Percentiles rank a stretch among this genome's conserved stretches.
Conservation (phyloP, 495 filamentous ascomycete genomes). For the Cercophora sp. region DNA sequence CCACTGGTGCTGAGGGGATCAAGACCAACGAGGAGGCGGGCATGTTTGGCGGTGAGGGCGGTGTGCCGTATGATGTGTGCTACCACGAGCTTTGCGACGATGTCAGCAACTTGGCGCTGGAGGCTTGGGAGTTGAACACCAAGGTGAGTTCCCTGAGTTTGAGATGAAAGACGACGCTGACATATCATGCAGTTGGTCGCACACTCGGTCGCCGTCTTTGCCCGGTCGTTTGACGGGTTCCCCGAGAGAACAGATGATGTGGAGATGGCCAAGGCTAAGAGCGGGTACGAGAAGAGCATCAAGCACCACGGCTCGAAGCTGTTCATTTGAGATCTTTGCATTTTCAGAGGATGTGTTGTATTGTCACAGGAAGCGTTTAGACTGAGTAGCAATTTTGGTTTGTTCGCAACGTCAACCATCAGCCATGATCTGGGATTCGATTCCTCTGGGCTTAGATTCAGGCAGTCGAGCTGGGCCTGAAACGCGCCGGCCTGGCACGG, state of each 20-base stretch:
- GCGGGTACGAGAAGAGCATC: slow-evolving; percentile 17
- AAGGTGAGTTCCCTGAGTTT: slow-evolving; percentile 32
- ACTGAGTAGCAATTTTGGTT: too few species aligned
- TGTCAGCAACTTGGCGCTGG: slow-evolving; percentile 45
- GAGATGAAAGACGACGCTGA: slow-evolving; percentile 1
- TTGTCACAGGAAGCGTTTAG: too few species aligned
- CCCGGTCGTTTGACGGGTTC: slow-evolving; percentile 50
- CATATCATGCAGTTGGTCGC: slow-evolving; percentile 44
- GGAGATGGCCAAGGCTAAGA: background rate
- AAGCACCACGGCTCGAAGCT: slow-evolving; percentile 34
- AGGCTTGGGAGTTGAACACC: slow-evolving; percentile 52
- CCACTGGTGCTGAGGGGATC: slow-evolving; percentile 59
- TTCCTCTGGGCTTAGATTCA: too few species aligned
- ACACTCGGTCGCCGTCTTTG: slow-evolving; percentile 52
- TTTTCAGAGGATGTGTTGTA: too few species aligned
- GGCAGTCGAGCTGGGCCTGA: too few species aligned
- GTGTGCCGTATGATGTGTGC: slow-evolving; percentile 51
- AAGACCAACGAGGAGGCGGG: slow-evolving; percentile 48
- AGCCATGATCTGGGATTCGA: too few species aligned
- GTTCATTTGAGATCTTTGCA: background rate
- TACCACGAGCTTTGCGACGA: slow-evolving; percentile 55
- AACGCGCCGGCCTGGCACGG: too few species aligned
- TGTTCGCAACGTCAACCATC: too few species aligned
- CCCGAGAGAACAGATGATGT: slow-evolving; percentile 36
- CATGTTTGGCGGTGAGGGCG: slow-evolving; percentile 51